Evolutionary conservation across 2,329 filamentous ascomycete genomes (phyloP).

Genomic region (Colletotrichum endophyticum): DNA sequence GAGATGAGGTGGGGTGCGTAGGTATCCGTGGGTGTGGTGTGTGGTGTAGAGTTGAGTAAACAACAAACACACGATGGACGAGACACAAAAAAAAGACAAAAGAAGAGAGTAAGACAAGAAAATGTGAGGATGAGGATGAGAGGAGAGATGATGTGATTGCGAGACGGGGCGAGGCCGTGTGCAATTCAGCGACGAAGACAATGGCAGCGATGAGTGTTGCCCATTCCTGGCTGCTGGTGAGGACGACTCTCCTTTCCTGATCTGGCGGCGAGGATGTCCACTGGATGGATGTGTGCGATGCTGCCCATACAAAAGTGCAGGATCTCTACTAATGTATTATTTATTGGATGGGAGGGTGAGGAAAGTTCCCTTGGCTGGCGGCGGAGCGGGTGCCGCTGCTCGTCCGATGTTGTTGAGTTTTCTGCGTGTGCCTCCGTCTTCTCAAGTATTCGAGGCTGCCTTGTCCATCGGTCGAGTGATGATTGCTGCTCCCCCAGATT

Average conservation of each 20-base stretch:
- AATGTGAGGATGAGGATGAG: not conserved
- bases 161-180: not conserved
- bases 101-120: not conserved
- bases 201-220: not conserved
- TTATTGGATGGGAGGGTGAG: not conserved
- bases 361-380: not conserved
- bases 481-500: constrained; percentile 7
- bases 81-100: not conserved
- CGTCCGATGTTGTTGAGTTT: not conserved
- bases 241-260: not conserved
- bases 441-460: not conserved
- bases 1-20: not conserved
- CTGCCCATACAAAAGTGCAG: not conserved
- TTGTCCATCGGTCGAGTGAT: not conserved
- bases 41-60: not conserved
- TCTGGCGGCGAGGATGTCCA: not conserved
- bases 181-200: not conserved
- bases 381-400: not conserved
- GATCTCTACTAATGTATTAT: not conserved
- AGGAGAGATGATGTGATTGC: not conserved
- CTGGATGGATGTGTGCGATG: not conserved
- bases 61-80: not conserved
- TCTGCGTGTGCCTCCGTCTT: not conserved
- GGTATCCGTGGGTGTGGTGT: not conserved
- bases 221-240: not conserved